Conservation (phyloP, 225 moss, liverwort and hornwort genomes). For the Lunularia cruciata region DNA sequence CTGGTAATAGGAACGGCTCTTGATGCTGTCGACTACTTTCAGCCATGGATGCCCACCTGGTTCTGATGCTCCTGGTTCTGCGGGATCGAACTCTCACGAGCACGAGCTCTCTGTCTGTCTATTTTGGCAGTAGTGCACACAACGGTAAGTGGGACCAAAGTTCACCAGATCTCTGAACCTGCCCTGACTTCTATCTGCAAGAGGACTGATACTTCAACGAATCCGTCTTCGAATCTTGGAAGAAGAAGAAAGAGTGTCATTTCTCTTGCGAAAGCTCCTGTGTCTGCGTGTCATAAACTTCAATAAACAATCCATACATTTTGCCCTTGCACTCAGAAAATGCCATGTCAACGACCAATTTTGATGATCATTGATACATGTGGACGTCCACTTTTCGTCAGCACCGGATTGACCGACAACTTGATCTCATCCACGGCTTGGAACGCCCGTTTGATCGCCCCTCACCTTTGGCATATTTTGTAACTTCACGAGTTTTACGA, state of each 20-base stretch:
- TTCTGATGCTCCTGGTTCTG: neutral
- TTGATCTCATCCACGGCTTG: neutral
- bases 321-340: neutral
- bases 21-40: neutral
- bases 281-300: no score
- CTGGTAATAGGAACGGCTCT: neutral
- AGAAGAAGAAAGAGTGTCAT: neutral
- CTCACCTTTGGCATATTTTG: neutral
- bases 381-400: neutral
- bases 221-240: neutral
- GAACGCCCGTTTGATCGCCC: neutral
- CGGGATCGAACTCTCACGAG: neutral
- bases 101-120: slow-evolving; percentile 8
- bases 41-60: neutral
- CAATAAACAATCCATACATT: no score
- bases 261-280: neutral
- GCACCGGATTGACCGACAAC: neutral
- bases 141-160: no score
- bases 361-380: neutral
- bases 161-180: no score
- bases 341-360: neutral
- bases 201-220: neutral
- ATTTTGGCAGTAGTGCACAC: neutral
- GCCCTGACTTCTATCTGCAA: neutral
- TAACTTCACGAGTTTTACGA: no score